Conservation (phyloP, 208 protist species). For the Ichthyophonus hoferi region DNA sequence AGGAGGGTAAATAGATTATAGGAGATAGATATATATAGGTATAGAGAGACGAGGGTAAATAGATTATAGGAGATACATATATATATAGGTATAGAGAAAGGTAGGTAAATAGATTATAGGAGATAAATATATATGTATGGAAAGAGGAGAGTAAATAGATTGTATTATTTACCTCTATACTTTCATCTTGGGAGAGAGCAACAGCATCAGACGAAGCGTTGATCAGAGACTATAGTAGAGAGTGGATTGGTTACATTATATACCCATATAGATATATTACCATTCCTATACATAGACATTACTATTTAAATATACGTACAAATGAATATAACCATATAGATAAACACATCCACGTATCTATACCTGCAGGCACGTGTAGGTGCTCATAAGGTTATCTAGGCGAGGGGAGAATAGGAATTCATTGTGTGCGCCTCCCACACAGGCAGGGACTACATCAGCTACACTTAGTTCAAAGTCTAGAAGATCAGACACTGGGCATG, state of each 20-base stretch:
- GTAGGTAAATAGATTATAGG: neutral
- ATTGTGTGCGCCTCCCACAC: conserved; percentile 78
- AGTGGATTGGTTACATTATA: no score
- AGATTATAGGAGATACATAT: neutral
- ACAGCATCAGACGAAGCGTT: no score
- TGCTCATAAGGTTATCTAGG: conserved; percentile 89
- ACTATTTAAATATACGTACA: conserved; percentile 65
- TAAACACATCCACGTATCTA: neutral
- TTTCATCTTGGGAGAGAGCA: neutral
- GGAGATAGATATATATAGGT: neutral
- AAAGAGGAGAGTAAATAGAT: neutral
- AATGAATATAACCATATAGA: conserved; percentile 57
- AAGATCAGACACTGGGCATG: conserved; percentile 71
- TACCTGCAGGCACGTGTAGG: conserved; percentile 79
- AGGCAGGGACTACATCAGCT: conserved; percentile 79
- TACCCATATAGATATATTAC: neutral
- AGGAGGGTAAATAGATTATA: neutral
- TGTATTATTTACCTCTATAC: neutral
- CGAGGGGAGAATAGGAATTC: conserved; percentile 90
- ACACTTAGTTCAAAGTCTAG: conserved; percentile 88
- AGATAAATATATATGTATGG: neutral
- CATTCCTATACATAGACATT: neutral
- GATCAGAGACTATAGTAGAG: no score
- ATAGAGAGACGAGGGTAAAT: neutral
- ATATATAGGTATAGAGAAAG: neutral